phyloP scores from a whole-genome alignment of 306 rosid species.

The Begonia loranthoides region DNA sequence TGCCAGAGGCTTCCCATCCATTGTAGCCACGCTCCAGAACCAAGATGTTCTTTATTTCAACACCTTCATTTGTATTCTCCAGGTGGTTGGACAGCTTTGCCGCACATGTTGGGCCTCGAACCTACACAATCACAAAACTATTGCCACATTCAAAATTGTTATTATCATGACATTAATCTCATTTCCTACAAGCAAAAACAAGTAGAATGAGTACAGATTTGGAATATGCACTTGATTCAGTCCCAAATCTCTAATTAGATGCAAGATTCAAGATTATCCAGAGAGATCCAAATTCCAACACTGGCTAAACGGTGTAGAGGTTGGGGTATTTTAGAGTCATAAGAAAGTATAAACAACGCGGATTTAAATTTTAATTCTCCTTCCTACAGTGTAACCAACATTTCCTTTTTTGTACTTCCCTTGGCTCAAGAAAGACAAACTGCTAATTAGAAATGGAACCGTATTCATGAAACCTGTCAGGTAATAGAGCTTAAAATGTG shows the following conservation, averaged over 20 bases:
- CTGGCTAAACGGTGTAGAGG: no score
- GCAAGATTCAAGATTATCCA: neutral
- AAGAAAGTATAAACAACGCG: no score
- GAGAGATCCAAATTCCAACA: no score
- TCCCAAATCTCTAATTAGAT: neutral
- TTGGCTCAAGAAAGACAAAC: no score
- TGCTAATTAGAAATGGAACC: no score
- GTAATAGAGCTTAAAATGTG: no score
- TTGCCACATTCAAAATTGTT: neutral
- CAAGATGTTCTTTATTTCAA: constrained; percentile 64
- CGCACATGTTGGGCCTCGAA: constrained; percentile 84
- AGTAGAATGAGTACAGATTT: neutral
- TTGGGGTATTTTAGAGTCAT: no score
- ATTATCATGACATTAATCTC: neutral
- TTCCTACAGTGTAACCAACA: no score
- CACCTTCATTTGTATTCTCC: constrained; percentile 43
- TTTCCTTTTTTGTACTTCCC: no score
- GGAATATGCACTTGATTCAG: neutral
- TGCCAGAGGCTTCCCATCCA: constrained; percentile 86
- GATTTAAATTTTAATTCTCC: no score
- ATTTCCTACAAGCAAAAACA: neutral
- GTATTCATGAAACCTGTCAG: no score
- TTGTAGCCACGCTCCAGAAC: constrained; percentile 90
- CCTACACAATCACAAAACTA: constrained; percentile 30
- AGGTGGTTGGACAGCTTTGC: constrained; percentile 50